Conservation (phyloP, 2,329 filamentous ascomycete genomes). For the Stagonosporopsis chrysanthemi region DNA sequence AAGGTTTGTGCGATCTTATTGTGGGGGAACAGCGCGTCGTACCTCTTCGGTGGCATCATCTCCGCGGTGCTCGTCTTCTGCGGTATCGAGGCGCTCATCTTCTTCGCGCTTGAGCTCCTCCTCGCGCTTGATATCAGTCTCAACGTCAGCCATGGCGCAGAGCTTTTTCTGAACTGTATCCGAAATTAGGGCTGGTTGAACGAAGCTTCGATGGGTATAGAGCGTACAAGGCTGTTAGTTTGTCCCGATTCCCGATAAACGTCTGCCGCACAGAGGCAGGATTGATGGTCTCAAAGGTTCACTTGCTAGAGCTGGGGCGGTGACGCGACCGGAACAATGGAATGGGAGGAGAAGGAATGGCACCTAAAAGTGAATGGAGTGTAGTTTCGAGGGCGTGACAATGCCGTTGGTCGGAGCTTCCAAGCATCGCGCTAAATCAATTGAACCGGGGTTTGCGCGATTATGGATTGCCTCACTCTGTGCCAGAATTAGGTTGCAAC, state of each 20-base stretch:
- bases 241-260: background rate
- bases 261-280: background rate
- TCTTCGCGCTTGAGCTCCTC: constrained; percentile 44
- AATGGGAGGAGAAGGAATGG: constrained; percentile 1
- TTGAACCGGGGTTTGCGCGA: constrained; percentile 11
- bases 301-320: background rate
- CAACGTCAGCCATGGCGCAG: constrained; percentile 40
- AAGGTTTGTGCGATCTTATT: background rate
- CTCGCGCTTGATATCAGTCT: constrained; percentile 40
- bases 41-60: constrained; percentile 48
- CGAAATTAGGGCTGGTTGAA: constrained; percentile 13
- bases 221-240: constrained; percentile 14
- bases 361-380: constrained; percentile 5
- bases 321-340: constrained; percentile 8
- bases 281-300: background rate
- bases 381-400: constrained; percentile 14
- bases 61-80: constrained; percentile 37
- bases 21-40: constrained; percentile 20
- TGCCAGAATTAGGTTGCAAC: background rate
- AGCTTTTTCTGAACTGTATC: background rate
- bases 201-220: background rate
- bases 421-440: constrained; percentile 13
- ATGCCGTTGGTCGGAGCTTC: constrained; percentile 19
- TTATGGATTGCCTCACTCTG: constrained; percentile 5
- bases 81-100: constrained; percentile 44